phyloP scores from a whole-genome alignment of 352 stramenopile species.

The Globisporangium orthogonon region DNA sequence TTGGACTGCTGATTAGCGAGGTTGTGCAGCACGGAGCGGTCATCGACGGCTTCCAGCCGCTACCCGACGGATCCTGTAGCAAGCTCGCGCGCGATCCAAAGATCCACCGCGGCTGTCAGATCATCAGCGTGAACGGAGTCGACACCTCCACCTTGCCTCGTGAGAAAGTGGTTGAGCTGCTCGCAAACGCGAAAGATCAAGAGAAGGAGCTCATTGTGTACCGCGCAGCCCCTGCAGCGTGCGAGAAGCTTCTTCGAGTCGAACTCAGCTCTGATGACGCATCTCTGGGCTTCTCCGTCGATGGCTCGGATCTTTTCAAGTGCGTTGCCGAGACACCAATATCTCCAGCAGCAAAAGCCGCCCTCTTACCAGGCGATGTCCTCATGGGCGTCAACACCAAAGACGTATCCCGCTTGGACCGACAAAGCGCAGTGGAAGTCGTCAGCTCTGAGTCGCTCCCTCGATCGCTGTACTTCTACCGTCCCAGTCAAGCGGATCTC shows the following conservation, averaged over 20 bases:
- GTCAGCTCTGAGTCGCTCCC: slow-evolving; percentile 24
- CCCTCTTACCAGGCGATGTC: slow-evolving; percentile 25
- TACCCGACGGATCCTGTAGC: slow-evolving; percentile 30
- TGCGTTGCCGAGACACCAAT: slow-evolving; percentile 27
- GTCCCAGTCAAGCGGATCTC: slow-evolving; percentile 1
- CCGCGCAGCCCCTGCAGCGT: slow-evolving; percentile 18
- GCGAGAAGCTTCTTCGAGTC: slow-evolving; percentile 22
- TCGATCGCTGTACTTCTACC: slow-evolving; percentile 33
- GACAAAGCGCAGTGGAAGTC: slow-evolving; percentile 19
- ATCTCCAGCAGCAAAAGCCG: slow-evolving; percentile 5
- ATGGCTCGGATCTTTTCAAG: slow-evolving; percentile 29
- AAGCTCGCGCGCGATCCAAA: slow-evolving; percentile 24
- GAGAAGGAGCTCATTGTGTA: slow-evolving; percentile 60
- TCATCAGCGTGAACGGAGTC: slow-evolving; percentile 44
- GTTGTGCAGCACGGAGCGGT: slow-evolving; percentile 31
- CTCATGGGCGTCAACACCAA: slow-evolving; percentile 38
- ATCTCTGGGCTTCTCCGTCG: slow-evolving; percentile 21
- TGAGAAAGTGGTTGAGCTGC: slow-evolving; percentile 28
- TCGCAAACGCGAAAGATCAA: slow-evolving; percentile 29
- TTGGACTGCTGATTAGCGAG: slow-evolving; percentile 44
- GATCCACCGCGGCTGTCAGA: slow-evolving; percentile 47
- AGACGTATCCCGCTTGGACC: slow-evolving; percentile 31
- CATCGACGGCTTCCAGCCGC: slow-evolving; percentile 39
- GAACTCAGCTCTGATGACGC: slow-evolving; percentile 15
- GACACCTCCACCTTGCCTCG: slow-evolving; percentile 33